Base-by-base conservation (phyloP, 768 basidiomycete genomes). In the Rickenella mellea region DNA sequence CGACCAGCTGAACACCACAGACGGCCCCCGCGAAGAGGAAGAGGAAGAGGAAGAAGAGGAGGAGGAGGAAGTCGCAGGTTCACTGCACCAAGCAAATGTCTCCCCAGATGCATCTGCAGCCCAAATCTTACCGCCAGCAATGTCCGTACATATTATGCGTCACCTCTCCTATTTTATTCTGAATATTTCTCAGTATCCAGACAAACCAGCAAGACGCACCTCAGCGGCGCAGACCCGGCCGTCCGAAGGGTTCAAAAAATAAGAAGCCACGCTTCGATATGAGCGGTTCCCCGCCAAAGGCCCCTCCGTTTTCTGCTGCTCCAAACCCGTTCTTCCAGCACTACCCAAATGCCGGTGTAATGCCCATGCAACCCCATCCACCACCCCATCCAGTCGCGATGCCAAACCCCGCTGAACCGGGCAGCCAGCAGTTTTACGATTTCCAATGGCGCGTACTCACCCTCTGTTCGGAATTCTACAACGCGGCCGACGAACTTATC, bases 371-470 rank as follows among this genome's bases (percentile, higher is more conserved):
- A 28, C 21, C 39, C 9, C 39, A 40, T 40, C 39, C 24, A 27
- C 39, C 62, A 30, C 57, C 58, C 37, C 61, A 66, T 22, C 64
- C 70, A 35, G 59, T 63, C 22, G 59, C 70, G 20, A 64, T 72
- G 10, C 55, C 52, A 8, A 55, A 56, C 5, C 33, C 33, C 19
- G 64, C 78, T 20, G 74, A 73, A 43, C 65, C 77, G 2, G 76
- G 80, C 48, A 83, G 83, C 55, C 80, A 84, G 48, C 77, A 79
- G 52, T 87, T 84, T 58, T 85, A 84, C 58, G 83, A 88, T 55
- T 88, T 88, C 53, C 85, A 88, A 56, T 88, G 85, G 85, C 76
- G 83, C 41, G 76, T 86, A 29, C 58, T 88, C 44, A 85, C 85
- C 53, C 64, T 89, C 29, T 89, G 85, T 58, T 78, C 83, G 1